These are phyloP conservation scores for Acer campestre DNA, from an alignment of 345 rosid genomes.

Conservation along the genomic window DNA sequence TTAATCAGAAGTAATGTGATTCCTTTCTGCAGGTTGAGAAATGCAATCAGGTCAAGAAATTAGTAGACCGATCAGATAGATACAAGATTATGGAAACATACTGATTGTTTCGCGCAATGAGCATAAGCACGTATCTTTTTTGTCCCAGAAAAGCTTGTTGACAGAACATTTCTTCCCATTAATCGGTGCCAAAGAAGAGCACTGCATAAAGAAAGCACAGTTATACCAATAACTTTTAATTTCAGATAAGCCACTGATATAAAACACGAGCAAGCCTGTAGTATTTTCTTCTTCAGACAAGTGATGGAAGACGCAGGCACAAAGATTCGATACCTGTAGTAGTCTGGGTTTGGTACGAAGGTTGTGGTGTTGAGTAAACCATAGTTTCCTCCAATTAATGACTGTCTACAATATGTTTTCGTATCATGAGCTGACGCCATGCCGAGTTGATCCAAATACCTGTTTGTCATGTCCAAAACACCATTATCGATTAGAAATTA, in stretches of 20 bases:
- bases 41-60: conserved; percentile 6
- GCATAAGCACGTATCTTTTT: conserved; percentile 75
- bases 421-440: conserved; percentile 72
- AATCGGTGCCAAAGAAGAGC: conserved; percentile 90
- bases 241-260: too few relatives aligned
- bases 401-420: conserved; percentile 89
- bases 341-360: conserved; percentile 93
- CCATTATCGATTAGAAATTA: conserved; percentile 11
- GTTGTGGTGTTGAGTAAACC: conserved; percentile 76
- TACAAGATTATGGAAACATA: conserved; percentile 28
- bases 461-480: conserved; percentile 27
- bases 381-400: conserved; percentile 87
- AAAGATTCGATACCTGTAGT: conserved; percentile 57
- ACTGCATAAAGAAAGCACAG: conserved; percentile 42
- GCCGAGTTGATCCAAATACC: conserved; percentile 96
- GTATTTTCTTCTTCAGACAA: background rate
- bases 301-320: background rate
- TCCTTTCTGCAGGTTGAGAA: conserved; percentile 64
- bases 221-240: too few relatives aligned
- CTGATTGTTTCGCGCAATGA: conserved; percentile 81
- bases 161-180: conserved; percentile 78
- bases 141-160: conserved; percentile 61
- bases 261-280: background rate
- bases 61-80: background rate
- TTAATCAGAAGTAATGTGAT: conserved; percentile 69